Base-by-base conservation (phyloP, 83 land plant genomes). In the Diphasiastrum complanatum region DNA sequence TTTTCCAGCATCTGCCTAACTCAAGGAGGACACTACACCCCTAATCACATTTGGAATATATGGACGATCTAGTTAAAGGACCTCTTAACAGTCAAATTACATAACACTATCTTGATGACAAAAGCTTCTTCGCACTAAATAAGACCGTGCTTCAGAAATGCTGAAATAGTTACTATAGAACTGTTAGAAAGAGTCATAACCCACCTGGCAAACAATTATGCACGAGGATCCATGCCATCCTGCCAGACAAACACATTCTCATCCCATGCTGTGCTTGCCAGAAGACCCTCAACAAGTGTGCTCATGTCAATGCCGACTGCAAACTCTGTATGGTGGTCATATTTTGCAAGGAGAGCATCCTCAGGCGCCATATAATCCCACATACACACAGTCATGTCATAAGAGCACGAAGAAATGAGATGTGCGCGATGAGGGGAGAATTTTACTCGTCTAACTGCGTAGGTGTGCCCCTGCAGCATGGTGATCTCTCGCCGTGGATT, bases 211-310 rank as follows among this genome's bases (percentile, higher is more conserved):
- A n/a, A n/a, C n/a, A n/a, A n/a, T n/a, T n/a, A 26, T 53, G 83
- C 85, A 52, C 96, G 73, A 2, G 98, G 96, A 41, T 93, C 96
- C 51, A 80, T 81, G 10, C 96, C 96, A 35, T 81, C 84, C 45
- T 81, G 98, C 98, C 98, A 93, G 14, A 93, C 96, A 66, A 79
- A 93, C 6, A 89, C 89, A 47, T 73, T 58, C 67, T 85, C 98
- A 63, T 93, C 98, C 96, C 96, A 93, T 0, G 92, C 92, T 10
- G 88, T 76, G 63, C 96, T 89, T 0, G 98, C 98, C 23, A 93
- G 20, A 27, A 93, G 74, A 36, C 91, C 88, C 58, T 93, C 98
- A 12, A 89, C 96, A 43, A 85, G 85, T 47, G 80, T 78, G 35
- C 96, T 93, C 91, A 85, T 79, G 37, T 93, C 98, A 12, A 93